A percentile compares a stretch with the other conserved stretches of the same genome.
Evolutionary conservation across 2,329 filamentous ascomycete species (phyloP).

Genomic region (Neonectria neomacrospora): DNA sequence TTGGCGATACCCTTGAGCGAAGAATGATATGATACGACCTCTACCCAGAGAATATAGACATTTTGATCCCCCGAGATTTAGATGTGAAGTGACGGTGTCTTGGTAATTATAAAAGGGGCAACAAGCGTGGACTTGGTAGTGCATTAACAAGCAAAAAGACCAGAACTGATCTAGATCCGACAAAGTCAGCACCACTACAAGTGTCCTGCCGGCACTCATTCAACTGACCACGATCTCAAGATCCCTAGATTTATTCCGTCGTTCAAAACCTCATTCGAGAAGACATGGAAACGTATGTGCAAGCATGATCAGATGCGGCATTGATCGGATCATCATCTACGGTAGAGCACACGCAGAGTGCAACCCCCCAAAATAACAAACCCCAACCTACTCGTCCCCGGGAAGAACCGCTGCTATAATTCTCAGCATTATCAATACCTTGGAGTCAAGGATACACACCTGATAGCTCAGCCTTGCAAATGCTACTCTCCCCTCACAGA

Average conservation of each 20-base stretch:
- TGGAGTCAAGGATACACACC: neutral
- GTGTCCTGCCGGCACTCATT: neutral
- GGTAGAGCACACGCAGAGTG: neutral
- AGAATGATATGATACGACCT: neutral
- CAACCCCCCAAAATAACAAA: neutral
- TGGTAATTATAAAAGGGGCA: neutral
- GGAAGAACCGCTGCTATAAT: neutral
- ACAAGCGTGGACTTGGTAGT: neutral
- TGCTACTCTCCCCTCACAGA: neutral
- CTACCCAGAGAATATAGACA: neutral
- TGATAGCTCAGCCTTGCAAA: neutral
- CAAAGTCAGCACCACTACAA: neutral
- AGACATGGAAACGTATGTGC: neutral
- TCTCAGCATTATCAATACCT: neutral
- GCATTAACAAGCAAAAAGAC: neutral
- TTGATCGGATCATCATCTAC: too few relatives aligned
- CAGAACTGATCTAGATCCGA: too few relatives aligned
- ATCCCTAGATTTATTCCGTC: neutral
- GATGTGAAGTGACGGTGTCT: neutral
- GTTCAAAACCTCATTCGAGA: too few relatives aligned
- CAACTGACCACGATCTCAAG: too few relatives aligned
- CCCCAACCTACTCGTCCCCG: neutral
- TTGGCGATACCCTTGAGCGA: slow-evolving; percentile 22
- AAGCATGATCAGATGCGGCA: neutral
- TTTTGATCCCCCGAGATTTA: neutral